A percentile compares a stretch with the other conserved stretches of the same genome.
These are phyloP conservation scores for Diaporthe ampelina DNA, from an alignment of 2,329 filamentous ascomycete genomes.

Conservation along the genomic window DNA sequence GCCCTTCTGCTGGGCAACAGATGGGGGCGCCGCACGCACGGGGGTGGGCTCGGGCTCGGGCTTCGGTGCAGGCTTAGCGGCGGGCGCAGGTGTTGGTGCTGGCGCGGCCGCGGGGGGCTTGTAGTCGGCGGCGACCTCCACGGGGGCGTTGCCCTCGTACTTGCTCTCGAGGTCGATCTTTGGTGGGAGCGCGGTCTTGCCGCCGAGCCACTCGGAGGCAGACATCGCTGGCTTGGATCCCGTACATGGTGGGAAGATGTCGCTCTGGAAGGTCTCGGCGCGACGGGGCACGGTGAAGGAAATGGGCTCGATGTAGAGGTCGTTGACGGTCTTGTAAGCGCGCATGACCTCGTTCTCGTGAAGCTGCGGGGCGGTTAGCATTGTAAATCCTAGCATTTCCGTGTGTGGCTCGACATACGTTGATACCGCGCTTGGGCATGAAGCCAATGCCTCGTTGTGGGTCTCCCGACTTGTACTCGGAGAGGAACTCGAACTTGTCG, in stretches of 20 bases:
- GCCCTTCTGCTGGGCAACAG: constrained; percentile 86
- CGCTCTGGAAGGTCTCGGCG: constrained; percentile 94
- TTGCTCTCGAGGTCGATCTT: constrained; percentile 96
- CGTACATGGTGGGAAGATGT: constrained; percentile 91
- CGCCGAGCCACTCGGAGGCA: constrained; percentile 85
- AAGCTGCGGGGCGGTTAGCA: constrained; percentile 63
- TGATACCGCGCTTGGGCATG: constrained; percentile 93
- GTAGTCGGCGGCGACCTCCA: constrained; percentile 80
- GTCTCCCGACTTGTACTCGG: constrained; percentile 96
- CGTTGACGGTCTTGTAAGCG: constrained; percentile 97
- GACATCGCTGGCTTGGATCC: constrained; percentile 86
- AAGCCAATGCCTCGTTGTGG: constrained; percentile 96
- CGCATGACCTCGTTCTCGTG: constrained; percentile 98
- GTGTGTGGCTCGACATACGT: constrained; percentile 67
- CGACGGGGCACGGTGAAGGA: constrained; percentile 97
- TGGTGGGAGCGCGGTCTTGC: constrained; percentile 85
- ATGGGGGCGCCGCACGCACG: constrained; percentile 69
- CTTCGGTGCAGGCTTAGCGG: constrained; percentile 64
- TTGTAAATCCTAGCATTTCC: too few relatives aligned
- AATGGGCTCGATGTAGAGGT: constrained; percentile 93
- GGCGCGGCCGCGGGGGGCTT: constrained; percentile 67
- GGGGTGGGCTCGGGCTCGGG: constrained; percentile 65
- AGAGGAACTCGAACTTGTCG: constrained; percentile 97
- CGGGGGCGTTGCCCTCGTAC: constrained; percentile 85
- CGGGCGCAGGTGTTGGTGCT: constrained; percentile 58